Percentiles rank a stretch among this genome's conserved stretches.
Conservation (phyloP, 73 alveolate genomes). For the Paramecium sonneborni region DNA sequence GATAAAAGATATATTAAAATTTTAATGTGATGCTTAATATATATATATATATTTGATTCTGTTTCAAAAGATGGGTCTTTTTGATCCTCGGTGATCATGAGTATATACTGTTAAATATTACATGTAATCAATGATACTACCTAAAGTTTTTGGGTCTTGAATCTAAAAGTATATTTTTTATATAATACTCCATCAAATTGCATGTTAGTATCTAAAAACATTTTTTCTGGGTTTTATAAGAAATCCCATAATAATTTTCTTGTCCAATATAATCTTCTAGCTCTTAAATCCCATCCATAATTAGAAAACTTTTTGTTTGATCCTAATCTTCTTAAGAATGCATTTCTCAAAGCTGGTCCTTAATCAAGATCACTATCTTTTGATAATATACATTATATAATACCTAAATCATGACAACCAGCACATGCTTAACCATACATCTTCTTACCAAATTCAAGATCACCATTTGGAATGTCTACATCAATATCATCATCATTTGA, state of each 20-base stretch:
- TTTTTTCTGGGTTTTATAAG: slow-evolving; percentile 47
- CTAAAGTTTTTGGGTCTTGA: slow-evolving; percentile 33
- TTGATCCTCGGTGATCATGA: neutral
- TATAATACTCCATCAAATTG: slow-evolving; percentile 25
- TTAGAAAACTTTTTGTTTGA: slow-evolving; percentile 24
- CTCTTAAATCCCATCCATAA: slow-evolving; percentile 55
- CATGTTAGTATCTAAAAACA: slow-evolving; percentile 53
- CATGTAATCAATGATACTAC: slow-evolving; percentile 15
- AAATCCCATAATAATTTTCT: slow-evolving; percentile 32
- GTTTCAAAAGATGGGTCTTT: slow-evolving; percentile 22
- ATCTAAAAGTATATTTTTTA: neutral
- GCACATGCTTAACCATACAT: slow-evolving; percentile 52
- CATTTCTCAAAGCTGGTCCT: slow-evolving; percentile 55
- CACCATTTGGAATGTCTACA: slow-evolving; percentile 52
- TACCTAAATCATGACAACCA: slow-evolving; percentile 58
- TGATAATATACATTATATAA: neutral
- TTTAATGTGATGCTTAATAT: neutral
- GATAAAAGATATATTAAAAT: neutral
- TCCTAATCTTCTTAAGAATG: slow-evolving; percentile 27
- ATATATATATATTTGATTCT: neutral
- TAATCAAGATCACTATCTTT: slow-evolving; percentile 31
- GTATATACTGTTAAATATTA: slow-evolving; percentile 39
- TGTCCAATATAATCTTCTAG: slow-evolving; percentile 47
- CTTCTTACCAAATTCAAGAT: slow-evolving; percentile 23
- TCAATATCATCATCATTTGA: slow-evolving; percentile 25